phyloP scores from a whole-genome alignment of 78 protist species.

The Dictyostelium firmibasis region DNA sequence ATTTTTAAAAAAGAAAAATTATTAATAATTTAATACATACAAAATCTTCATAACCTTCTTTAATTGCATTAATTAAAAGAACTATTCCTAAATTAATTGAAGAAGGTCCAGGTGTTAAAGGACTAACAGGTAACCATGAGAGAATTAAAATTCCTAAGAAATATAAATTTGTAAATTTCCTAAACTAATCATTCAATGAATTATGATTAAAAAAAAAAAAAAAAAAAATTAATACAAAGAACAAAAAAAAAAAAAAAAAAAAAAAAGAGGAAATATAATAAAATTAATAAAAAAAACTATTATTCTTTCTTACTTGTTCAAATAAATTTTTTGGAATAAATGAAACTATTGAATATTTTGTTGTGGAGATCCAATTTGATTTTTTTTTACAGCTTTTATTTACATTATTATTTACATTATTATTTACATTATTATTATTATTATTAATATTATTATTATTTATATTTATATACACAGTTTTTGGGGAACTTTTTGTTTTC shows the following conservation, averaged over 20 bases:
- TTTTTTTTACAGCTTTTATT: background rate
- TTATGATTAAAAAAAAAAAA: background rate
- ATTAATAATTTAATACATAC: background rate
- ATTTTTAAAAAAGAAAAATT: background rate
- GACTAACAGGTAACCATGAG: conserved; percentile 13
- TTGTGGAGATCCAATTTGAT: conserved; percentile 71
- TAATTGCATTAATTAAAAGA: conserved; percentile 33
- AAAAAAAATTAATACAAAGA: background rate
- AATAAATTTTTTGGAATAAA: conserved; percentile 78
- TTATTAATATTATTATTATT: background rate
- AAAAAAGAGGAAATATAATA: background rate
- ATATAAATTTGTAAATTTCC: conserved; percentile 64
- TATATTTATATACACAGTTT: background rate
- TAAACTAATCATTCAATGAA: conserved; percentile 23
- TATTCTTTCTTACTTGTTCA: conserved; percentile 67
- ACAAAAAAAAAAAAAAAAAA: background rate
- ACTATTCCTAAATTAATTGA: conserved; percentile 55
- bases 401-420: background rate
- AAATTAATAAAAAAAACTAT: no score
- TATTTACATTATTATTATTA: background rate
- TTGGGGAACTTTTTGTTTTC: background rate
- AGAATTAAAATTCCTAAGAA: conserved; percentile 43
- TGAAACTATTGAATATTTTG: conserved; percentile 64
- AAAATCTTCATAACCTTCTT: conserved; percentile 76
- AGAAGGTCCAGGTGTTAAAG: conserved; percentile 38